Percentiles rank a stretch among this genome's conserved stretches.
phyloP scores from a whole-genome alignment of 306 rosid genomes.

The Rubus idaeus region DNA sequence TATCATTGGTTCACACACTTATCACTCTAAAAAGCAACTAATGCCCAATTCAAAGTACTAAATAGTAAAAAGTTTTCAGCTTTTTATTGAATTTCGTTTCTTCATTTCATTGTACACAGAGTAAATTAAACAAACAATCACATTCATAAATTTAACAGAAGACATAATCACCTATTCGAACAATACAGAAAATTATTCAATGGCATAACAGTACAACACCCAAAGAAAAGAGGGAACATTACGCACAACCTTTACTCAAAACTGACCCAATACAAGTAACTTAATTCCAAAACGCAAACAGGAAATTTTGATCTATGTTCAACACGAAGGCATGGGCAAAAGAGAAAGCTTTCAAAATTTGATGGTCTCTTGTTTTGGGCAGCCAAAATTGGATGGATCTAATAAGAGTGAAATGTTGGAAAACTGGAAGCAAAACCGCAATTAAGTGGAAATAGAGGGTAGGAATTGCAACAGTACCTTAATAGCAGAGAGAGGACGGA shows the following conservation, averaged over 20 bases:
- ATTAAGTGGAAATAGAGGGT: not conserved
- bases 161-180: not conserved
- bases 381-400: slow-evolving; percentile 14
- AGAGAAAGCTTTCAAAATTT: not conserved
- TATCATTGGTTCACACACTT: not conserved
- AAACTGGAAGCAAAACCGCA: not conserved
- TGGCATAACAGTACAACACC: not conserved
- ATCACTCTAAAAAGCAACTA: not conserved
- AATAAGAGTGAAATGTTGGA: not conserved
- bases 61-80: not conserved
- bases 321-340: not conserved
- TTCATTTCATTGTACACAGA: not conserved
- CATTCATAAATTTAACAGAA: not conserved
- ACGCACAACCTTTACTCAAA: not conserved
- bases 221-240: not conserved
- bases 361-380: not conserved
- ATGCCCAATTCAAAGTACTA: not conserved
- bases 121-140: not conserved
- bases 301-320: not conserved
- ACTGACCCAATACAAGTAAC: not conserved
- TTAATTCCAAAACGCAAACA: not conserved
- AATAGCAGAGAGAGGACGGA: not conserved
- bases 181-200: not conserved
- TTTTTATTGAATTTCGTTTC: not conserved
- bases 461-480: slow-evolving; percentile 1